Percentiles rank a stretch among this genome's conserved stretches.
Evolutionary conservation across 2,329 filamentous ascomycete species (phyloP).

Genomic region (Arachnomyces sp.): DNA sequence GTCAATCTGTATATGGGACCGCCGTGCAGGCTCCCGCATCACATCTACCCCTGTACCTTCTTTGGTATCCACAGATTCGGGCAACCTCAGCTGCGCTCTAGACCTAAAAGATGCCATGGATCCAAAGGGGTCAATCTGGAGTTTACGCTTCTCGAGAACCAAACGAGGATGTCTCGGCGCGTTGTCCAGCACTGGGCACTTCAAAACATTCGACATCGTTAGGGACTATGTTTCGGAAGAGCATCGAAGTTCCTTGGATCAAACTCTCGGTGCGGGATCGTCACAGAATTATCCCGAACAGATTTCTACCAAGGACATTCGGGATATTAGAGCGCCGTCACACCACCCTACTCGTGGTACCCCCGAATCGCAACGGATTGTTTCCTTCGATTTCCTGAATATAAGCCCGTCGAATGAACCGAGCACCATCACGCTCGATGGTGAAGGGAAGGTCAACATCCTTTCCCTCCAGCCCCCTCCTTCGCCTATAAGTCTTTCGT

Average conservation of each 20-base stretch:
- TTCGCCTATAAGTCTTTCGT: slow-evolving; percentile 30
- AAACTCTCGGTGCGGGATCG: slow-evolving; percentile 32
- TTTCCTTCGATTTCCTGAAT: slow-evolving; percentile 55
- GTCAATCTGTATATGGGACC: slow-evolving; percentile 55
- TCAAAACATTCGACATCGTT: slow-evolving; percentile 48
- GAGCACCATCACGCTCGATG: slow-evolving; percentile 45
- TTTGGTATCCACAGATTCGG: slow-evolving; percentile 21
- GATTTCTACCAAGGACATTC: slow-evolving; percentile 38
- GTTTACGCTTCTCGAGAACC: slow-evolving; percentile 51
- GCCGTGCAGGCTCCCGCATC: slow-evolving; percentile 39
- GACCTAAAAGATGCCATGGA: slow-evolving; percentile 49
- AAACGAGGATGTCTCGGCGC: slow-evolving; percentile 51
- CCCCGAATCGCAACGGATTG: slow-evolving; percentile 40
- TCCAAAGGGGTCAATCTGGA: slow-evolving; percentile 50
- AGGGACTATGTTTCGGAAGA: slow-evolving; percentile 41
- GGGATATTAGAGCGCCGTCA: slow-evolving; percentile 38
- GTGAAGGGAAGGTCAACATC: slow-evolving; percentile 44
- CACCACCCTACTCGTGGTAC: slow-evolving; percentile 37
- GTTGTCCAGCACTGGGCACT: slow-evolving; percentile 50
- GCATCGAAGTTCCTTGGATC: slow-evolving; percentile 30
- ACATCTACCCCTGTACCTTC: slow-evolving; percentile 27
- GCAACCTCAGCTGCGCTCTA: slow-evolving; percentile 44
- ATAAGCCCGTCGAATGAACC: slow-evolving; percentile 40
- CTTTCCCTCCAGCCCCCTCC: slow-evolving; percentile 38
- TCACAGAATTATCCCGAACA: slow-evolving; percentile 34